A percentile compares a stretch with the other conserved stretches of the same genome.
Evolutionary conservation across 108 stramenopile genomes (phyloP).

Genomic region (Discostella pseudostelligera): DNA sequence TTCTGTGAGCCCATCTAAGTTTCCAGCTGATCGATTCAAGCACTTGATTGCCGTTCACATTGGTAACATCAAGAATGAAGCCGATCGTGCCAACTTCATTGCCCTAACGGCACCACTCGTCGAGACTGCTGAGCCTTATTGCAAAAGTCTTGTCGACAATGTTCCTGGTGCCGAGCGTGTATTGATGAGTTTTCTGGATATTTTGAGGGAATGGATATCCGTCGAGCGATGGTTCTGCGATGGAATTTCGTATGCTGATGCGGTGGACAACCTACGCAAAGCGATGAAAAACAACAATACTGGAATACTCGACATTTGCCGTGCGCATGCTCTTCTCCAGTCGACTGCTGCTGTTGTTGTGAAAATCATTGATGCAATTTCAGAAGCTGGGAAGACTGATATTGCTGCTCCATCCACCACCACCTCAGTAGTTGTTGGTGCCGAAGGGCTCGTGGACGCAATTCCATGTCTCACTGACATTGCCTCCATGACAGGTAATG

Average conservation of each 20-base stretch:
- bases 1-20: constrained; percentile 59
- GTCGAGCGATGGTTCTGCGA: constrained; percentile 89
- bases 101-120: constrained; percentile 68
- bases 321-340: constrained; percentile 79
- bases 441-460: constrained; percentile 72
- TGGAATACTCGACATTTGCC: constrained; percentile 79
- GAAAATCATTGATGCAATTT: constrained; percentile 82
- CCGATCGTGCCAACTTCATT: constrained; percentile 63
- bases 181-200: constrained; percentile 58
- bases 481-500: constrained; percentile 83
- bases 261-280: constrained; percentile 85
- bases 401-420: constrained; percentile 39
- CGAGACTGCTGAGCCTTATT: constrained; percentile 72
- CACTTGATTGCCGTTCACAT: constrained; percentile 51
- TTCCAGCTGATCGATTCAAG: constrained; percentile 74
- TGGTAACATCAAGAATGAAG: constrained; percentile 49
- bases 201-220: constrained; percentile 79
- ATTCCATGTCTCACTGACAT: constrained; percentile 90
- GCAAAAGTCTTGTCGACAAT: constrained; percentile 53
- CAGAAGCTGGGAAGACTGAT: constrained; percentile 70
- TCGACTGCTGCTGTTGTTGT: constrained; percentile 71
- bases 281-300: constrained; percentile 64
- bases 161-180: constrained; percentile 84
- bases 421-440: constrained; percentile 71
- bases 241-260: constrained; percentile 85